Conservation (phyloP, 768 basidiomycete genomes). For the Leccinum imitatum region DNA sequence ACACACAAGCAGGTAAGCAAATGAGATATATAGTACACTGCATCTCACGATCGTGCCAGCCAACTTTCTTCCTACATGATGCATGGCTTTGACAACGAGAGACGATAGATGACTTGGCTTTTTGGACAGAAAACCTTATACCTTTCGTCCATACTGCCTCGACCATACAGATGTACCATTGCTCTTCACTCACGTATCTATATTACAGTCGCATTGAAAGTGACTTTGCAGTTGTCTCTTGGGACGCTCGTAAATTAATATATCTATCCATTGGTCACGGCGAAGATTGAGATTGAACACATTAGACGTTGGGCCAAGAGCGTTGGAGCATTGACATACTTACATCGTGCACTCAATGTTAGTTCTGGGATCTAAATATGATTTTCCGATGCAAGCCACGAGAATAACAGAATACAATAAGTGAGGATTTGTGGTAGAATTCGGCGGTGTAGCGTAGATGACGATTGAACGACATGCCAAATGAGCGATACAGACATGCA, state of each 20-base stretch:
- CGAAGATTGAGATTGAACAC: background rate
- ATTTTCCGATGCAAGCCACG: conserved; percentile 7
- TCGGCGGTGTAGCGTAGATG: conserved; percentile 12
- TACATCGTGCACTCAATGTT: conserved; percentile 1
- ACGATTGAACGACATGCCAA: conserved; percentile 9
- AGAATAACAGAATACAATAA: conserved; percentile 29
- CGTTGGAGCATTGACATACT: background rate
- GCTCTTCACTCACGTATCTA: conserved; percentile 31
- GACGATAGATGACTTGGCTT: background rate
- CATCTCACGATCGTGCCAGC: conserved; percentile 36
- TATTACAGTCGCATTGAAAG: conserved; percentile 28
- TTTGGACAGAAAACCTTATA: conserved; percentile 8
- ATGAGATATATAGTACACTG: background rate
- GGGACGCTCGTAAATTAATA: conserved; percentile 30
- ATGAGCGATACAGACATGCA: conserved; percentile 18
- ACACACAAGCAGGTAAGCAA: conserved; percentile 64
- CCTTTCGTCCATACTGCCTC: conserved; percentile 13
- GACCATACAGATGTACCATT: conserved; percentile 26
- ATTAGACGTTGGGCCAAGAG: conserved; percentile 1
- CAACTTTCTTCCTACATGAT: conserved; percentile 61
- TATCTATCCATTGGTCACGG: conserved; percentile 24
- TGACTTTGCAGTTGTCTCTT: conserved; percentile 15
- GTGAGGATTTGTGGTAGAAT: conserved; percentile 13
- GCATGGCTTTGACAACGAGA: conserved; percentile 1
- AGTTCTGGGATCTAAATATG: conserved; percentile 12